Percentiles rank a stretch among this genome's conserved stretches.
These are phyloP conservation scores for Lunasporangiospora selenospora DNA, from an alignment of 192 early-diverging fungal genomes.

Conservation along the genomic window DNA sequence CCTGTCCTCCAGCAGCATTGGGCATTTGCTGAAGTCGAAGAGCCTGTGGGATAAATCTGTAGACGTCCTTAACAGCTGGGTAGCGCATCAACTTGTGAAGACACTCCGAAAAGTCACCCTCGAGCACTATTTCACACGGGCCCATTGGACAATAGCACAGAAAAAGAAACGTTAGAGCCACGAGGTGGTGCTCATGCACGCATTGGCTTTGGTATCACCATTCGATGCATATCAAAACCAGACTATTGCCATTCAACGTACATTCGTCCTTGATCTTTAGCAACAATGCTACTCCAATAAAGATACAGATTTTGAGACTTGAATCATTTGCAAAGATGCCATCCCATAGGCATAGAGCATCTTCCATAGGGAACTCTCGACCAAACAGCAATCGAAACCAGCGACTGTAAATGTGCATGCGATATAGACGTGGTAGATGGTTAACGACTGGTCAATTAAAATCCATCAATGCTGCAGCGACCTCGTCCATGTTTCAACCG, in stretches of 20 bases:
- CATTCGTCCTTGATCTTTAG: constrained; percentile 70
- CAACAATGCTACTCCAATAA: constrained; percentile 80
- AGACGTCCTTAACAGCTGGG: constrained; percentile 57
- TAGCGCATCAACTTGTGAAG: constrained; percentile 69
- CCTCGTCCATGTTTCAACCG: no score
- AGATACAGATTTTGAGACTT: constrained; percentile 81
- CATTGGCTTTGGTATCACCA: no score
- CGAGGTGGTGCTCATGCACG: no score
- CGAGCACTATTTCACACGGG: constrained; percentile 64
- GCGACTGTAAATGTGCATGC: constrained; percentile 54
- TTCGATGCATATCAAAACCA: no score
- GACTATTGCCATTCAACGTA: no score
- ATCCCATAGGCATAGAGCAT: constrained; percentile 87
- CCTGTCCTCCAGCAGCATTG: constrained; percentile 49
- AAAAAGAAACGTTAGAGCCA: no score
- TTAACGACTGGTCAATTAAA: no score
- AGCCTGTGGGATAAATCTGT: constrained; percentile 67
- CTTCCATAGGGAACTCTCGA: constrained; percentile 79
- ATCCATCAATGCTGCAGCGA: no score
- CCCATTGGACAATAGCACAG: no score
- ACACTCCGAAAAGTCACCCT: constrained; percentile 69
- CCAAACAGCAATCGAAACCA: constrained; percentile 95
- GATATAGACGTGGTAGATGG: no score
- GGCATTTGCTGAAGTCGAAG: constrained; percentile 61
- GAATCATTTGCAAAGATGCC: constrained; percentile 87